phyloP scores from a whole-genome alignment of 108 stramenopile genomes.

The Bacterosira constricta region DNA sequence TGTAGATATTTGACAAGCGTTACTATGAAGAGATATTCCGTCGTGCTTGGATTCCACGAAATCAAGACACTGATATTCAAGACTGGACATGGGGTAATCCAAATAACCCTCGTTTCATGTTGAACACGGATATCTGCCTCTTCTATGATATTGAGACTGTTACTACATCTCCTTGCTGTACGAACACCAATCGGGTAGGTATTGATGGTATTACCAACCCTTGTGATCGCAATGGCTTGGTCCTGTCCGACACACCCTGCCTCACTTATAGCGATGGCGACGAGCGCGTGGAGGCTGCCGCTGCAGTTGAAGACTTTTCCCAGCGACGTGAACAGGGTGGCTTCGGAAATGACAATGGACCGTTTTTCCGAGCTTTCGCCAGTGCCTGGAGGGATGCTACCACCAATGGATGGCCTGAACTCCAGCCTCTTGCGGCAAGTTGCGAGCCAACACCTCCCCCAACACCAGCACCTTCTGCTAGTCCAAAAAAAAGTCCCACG shows the following conservation, averaged over 20 bases:
- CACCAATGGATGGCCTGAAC: conserved; percentile 15
- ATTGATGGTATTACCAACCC: conserved; percentile 3
- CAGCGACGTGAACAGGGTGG: background rate
- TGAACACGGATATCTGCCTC: conserved; percentile 40
- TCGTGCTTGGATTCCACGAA: conserved; percentile 15
- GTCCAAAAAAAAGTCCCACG: conserved; percentile 10
- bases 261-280: background rate
- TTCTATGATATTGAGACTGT: conserved; percentile 22
- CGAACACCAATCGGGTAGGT: too few species aligned
- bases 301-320: conserved; percentile 12
- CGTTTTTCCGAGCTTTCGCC: conserved; percentile 24
- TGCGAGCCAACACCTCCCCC: conserved; percentile 1
- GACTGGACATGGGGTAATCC: conserved; percentile 25
- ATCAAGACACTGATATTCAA: background rate
- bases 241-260: background rate
- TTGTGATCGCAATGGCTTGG: too few species aligned
- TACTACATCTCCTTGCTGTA: conserved; percentile 14
- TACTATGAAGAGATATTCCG: conserved; percentile 24
- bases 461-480: too few species aligned
- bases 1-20: conserved; percentile 30
- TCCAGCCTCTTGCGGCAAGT: conserved; percentile 1
- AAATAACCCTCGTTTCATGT: conserved; percentile 13
- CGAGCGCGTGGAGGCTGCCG: background rate
- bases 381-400: conserved; percentile 26
- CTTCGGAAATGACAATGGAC: conserved; percentile 17